Percentiles rank a stretch among this genome's conserved stretches.
Evolutionary conservation across 2,329 filamentous ascomycete species (phyloP).

Genomic region (Coleophoma cylindrospora): DNA sequence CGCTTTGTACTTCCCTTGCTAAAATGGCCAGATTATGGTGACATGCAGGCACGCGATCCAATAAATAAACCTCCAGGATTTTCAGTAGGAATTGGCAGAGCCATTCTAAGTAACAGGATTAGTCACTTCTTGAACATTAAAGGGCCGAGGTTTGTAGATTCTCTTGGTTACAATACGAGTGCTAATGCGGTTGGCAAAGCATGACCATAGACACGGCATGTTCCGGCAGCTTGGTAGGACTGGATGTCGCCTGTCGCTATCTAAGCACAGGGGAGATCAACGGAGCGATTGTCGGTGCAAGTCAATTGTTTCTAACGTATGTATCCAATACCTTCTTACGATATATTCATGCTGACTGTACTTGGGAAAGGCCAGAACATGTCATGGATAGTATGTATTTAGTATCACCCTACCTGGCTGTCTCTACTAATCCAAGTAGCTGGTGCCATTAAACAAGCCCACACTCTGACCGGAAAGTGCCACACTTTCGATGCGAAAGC

Average conservation of each 20-base stretch:
- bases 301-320: constrained; percentile 19
- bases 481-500: constrained; percentile 41
- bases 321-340: constrained; percentile 4
- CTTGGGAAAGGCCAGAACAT: constrained; percentile 5
- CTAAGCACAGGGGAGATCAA: constrained; percentile 38
- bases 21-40: constrained; percentile 5
- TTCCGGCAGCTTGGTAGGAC: constrained; percentile 47
- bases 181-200: constrained; percentile 35
- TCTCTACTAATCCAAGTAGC: not conserved
- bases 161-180: not conserved
- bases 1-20: constrained; percentile 36
- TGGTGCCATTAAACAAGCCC: not conserved
- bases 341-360: constrained; percentile 1
- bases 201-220: constrained; percentile 55
- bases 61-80: constrained; percentile 6
- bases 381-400: constrained; percentile 3
- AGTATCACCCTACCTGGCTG: not conserved
- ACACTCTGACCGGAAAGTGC: constrained; percentile 27
- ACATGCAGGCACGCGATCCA: constrained; percentile 11
- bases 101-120: constrained; percentile 43
- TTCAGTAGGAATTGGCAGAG: constrained; percentile 3
- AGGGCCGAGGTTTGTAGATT: constrained; percentile 32
- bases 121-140: constrained; percentile 50
- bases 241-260: constrained; percentile 47
- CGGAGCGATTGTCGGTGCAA: constrained; percentile 18